Evolutionary conservation across 495 filamentous ascomycete species (phyloP).

Genomic region (Annulohypoxylon stygium): DNA sequence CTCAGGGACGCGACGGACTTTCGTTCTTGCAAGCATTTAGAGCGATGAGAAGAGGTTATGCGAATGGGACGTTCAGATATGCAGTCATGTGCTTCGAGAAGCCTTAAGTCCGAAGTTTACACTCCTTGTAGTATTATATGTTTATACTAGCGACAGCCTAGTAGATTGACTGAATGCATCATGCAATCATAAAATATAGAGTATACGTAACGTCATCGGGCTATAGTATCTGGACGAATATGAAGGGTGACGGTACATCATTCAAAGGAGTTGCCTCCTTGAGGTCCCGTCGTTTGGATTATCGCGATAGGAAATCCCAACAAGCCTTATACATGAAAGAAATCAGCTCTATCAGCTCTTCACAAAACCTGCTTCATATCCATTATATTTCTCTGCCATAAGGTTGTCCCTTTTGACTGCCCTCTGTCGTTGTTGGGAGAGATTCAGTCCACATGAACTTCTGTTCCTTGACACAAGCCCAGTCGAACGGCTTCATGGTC

Average conservation of each 20-base stretch:
- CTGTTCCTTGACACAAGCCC: background rate
- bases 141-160: background rate
- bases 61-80: conserved; percentile 69
- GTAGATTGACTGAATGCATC: background rate
- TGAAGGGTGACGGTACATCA: too few relatives aligned
- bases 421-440: background rate
- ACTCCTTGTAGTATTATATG: background rate
- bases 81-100: conserved; percentile 70
- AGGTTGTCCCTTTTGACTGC: background rate
- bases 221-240: background rate
- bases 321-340: too few relatives aligned
- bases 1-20: conserved; percentile 68
- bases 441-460: background rate
- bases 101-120: conserved; percentile 31
- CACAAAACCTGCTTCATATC: too few relatives aligned
- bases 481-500: background rate
- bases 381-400: background rate
- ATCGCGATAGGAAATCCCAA: too few relatives aligned
- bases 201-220: background rate
- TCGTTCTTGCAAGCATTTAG: conserved; percentile 71
- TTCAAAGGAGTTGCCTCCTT: too few relatives aligned
- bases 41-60: conserved; percentile 70
- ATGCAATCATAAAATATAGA: background rate
- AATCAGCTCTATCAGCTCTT: too few relatives aligned
- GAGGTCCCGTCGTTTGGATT: too few relatives aligned